Evolutionary conservation across 2,329 filamentous ascomycete species (phyloP).

Genomic region (Stagonosporopsis chrysanthemi): DNA sequence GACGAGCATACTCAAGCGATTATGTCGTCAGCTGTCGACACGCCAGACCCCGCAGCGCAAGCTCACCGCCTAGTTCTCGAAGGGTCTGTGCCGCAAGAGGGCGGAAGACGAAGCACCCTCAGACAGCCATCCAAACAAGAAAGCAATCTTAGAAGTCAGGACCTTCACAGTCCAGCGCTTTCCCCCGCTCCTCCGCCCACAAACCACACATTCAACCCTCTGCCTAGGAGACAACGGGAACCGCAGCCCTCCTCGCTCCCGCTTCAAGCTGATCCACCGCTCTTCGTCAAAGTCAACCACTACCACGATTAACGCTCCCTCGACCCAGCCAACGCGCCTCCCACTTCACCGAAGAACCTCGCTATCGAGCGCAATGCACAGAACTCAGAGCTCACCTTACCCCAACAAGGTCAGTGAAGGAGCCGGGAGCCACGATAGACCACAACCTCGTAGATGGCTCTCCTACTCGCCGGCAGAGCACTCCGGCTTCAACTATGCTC

Average conservation of each 20-base stretch:
- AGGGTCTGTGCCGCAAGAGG: neutral
- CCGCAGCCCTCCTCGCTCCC: neutral
- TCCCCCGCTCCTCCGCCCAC: neutral
- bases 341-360: no score
- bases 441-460: no score
- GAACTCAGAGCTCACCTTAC: no score
- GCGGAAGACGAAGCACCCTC: neutral
- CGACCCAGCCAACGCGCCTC: no score
- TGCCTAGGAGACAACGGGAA: neutral
- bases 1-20: neutral
- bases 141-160: neutral
- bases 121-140: neutral
- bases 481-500: no score
- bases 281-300: no score
- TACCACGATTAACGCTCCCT: no score
- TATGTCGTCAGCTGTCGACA: neutral
- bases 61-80: neutral
- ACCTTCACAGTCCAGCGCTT: neutral
- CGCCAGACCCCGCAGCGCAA: neutral
- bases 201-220: neutral
- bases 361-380: no score
- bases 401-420: no score
- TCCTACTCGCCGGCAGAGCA: no score
- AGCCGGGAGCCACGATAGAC: no score
- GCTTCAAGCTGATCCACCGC: neutral